Base-by-base conservation (phyloP, 768 basidiomycete species). In the Lentinula detonsa region DNA sequence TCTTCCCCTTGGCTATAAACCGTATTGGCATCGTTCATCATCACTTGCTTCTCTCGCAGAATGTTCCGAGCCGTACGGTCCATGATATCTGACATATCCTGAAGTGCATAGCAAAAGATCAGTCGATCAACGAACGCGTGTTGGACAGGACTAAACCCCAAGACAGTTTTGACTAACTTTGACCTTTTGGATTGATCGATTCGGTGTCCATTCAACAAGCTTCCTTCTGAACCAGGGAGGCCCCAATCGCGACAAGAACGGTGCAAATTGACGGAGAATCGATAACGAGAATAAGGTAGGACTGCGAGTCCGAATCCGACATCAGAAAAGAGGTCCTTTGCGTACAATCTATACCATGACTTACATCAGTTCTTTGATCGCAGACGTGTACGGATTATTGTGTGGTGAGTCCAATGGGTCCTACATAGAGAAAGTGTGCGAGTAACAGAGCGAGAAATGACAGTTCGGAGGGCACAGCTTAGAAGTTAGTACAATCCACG, bases 41-140 rank as follows among this genome's bases (percentile, higher is more conserved):
- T 72, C 35, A 58, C 61, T 57, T 75, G 71, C 65, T 80, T 79
- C 57, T 72, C 66, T 50, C 71, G 66, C 53, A 82, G 67, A 50
- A 84, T 80, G 3, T 67, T 66, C 21, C 66, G 62, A 1, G 80
- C 79, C 3, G 75, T 76, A 42, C 73, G 63, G 53, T 82, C 70
- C 77, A 83, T 78, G 8, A 77, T 69, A 64, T 83, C 82, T n/a
- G 78, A 75, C 65, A 81, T 81, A 5, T 70, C 63, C 61, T 60
- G 39, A 34, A 28, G 28, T 28, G 11, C 15, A n/a, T n/a, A 56
- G 23, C 37, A 21, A 54, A 28, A 28, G 28, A 28, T 28, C 28
- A 28, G 28, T 28, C 28, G 28, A 28, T 28, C 28, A 28, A 28
- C 28, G 28, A 28, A 28, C 28, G 28, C 28, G 28, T 28, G 28